A percentile compares a stretch with the other conserved stretches of the same genome.
Evolutionary conservation across 768 basidiomycete genomes (phyloP).

Genomic region (Termitomyces sp.): DNA sequence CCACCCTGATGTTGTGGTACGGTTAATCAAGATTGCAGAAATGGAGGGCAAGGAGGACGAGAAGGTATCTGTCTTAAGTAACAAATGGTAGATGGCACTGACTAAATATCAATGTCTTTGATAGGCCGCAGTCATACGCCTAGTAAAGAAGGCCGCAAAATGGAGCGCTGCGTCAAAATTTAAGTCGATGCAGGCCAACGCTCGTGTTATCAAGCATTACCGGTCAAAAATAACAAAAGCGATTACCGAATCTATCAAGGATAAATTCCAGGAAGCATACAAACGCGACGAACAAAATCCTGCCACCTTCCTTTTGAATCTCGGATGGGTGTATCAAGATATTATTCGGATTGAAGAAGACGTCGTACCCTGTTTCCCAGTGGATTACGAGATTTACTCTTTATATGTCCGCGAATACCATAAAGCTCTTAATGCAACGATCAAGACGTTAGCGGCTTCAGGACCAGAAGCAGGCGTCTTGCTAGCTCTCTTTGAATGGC

Average conservation of each 20-base stretch:
- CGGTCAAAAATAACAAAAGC: slow-evolving; percentile 81
- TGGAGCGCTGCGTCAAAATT: slow-evolving; percentile 91
- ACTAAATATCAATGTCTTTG: background rate
- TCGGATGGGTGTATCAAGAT: slow-evolving; percentile 94
- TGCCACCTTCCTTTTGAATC: slow-evolving; percentile 64
- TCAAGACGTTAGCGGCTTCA: slow-evolving; percentile 63
- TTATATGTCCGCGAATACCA: slow-evolving; percentile 88
- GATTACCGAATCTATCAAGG: slow-evolving; percentile 72
- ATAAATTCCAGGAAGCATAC: slow-evolving; percentile 65
- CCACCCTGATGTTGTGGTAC: slow-evolving; percentile 82
- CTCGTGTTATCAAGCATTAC: slow-evolving; percentile 93
- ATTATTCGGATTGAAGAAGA: slow-evolving; percentile 89
- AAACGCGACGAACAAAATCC: slow-evolving; percentile 59
- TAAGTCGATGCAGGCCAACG: slow-evolving; percentile 89
- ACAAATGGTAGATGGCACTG: background rate
- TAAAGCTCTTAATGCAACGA: slow-evolving; percentile 67
- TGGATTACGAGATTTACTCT: slow-evolving; percentile 85
- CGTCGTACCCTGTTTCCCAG: slow-evolving; percentile 86
- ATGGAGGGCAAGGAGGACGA: slow-evolving; percentile 91
- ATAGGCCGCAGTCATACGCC: slow-evolving; percentile 88
- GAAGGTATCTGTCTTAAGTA: slow-evolving; percentile 50
- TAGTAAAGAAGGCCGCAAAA: slow-evolving; percentile 92
- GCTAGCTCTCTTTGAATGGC: slow-evolving; percentile 84
- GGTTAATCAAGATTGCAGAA: slow-evolving; percentile 89
- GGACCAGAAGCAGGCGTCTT: slow-evolving; percentile 88